phyloP scores from a whole-genome alignment of 208 protist genomes.

The Leishmania gerbilli region DNA sequence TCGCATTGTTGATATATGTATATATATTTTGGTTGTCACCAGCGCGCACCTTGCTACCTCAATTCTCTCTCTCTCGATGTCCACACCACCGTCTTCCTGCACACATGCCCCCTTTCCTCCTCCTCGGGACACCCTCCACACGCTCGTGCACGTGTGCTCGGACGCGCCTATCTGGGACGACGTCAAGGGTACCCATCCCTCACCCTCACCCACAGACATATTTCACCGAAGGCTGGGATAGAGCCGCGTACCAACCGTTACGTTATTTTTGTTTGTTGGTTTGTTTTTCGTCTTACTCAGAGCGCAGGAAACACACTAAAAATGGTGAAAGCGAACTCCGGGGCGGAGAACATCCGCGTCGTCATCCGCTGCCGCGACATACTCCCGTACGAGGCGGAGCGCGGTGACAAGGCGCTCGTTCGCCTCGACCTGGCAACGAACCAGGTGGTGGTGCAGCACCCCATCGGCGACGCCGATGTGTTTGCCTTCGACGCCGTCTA shows the following conservation, averaged over 20 bases:
- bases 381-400: constrained; percentile 79
- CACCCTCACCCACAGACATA: not conserved
- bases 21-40: not conserved
- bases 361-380: constrained; percentile 86
- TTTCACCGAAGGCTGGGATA: not conserved
- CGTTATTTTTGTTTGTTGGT: not conserved
- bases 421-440: constrained; percentile 88
- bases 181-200: not conserved
- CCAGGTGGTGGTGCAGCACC: constrained; percentile 86
- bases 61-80: not conserved
- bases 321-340: constrained; percentile 76
- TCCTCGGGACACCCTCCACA: not conserved
- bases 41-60: not conserved
- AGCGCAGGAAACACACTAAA: not conserved
- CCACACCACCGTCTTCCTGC: not conserved
- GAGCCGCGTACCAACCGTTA: no score
- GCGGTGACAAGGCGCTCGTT: constrained; percentile 87
- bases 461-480: constrained; percentile 80
- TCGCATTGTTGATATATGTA: not conserved
- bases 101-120: not conserved
- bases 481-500: constrained; percentile 93
- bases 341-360: constrained; percentile 91
- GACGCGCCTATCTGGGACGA: not conserved
- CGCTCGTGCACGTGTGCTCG: not conserved
- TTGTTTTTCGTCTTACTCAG: not conserved